Conservation (phyloP, 768 basidiomycete genomes). For the Mycena vitilis region DNA sequence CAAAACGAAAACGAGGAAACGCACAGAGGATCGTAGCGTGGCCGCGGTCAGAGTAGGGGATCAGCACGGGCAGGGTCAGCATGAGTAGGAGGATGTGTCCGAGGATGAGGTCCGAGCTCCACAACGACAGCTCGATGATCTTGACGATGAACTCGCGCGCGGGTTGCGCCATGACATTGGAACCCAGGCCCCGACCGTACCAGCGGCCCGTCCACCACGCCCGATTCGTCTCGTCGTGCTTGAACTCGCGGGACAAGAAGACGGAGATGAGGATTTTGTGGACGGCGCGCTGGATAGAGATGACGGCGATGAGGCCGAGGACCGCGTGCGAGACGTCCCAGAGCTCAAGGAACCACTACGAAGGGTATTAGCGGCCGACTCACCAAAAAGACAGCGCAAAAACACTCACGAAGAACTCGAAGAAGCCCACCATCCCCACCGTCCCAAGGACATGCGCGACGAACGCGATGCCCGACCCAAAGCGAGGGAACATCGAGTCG, state of each 20-base stretch:
- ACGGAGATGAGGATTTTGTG: slow-evolving; percentile 95
- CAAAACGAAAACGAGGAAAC: slow-evolving; percentile 43
- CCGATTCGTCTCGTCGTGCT: slow-evolving; percentile 98
- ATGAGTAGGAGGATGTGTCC: slow-evolving; percentile 91
- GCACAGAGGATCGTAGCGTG: slow-evolving; percentile 93
- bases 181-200: slow-evolving; percentile 94
- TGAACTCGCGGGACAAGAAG: slow-evolving; percentile 97
- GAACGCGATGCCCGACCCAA: slow-evolving; percentile 92
- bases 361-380: slow-evolving; percentile 36
- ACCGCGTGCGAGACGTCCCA: slow-evolving; percentile 96
- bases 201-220: slow-evolving; percentile 99
- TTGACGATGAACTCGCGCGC: slow-evolving; percentile 98
- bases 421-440: slow-evolving; percentile 91
- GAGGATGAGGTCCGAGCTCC: slow-evolving; percentile 93
- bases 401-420: slow-evolving; percentile 91
- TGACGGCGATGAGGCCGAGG: slow-evolving; percentile 90
- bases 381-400: slow-evolving; percentile 1
- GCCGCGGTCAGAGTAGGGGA: slow-evolving; percentile 92
- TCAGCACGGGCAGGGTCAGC: slow-evolving; percentile 86
- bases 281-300: slow-evolving; percentile 92
- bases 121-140: slow-evolving; percentile 94
- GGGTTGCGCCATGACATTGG: slow-evolving; percentile 94
- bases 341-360: slow-evolving; percentile 91
- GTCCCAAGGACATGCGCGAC: slow-evolving; percentile 87
- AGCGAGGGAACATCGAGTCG: slow-evolving; percentile 83